These are phyloP conservation scores for Wickerhamiella azymoides DNA, from an alignment of 805 yeast species.

Conservation along the genomic window DNA sequence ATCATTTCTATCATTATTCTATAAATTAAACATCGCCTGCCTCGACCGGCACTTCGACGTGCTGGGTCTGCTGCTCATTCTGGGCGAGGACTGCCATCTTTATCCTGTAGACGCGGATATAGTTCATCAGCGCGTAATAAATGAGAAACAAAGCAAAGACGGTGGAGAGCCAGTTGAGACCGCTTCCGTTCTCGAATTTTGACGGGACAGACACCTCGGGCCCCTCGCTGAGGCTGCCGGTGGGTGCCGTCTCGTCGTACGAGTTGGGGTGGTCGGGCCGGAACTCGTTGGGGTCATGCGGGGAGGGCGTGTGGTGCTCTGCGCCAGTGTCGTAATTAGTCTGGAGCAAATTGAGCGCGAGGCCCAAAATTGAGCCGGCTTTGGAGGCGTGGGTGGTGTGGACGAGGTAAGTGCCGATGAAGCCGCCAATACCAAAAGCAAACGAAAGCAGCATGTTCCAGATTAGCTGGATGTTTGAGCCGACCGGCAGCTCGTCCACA, in stretches of 20 bases:
- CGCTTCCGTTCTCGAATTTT: not conserved
- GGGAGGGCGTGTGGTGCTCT: constrained; percentile 20
- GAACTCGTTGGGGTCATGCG: constrained; percentile 26
- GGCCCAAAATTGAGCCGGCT: constrained; percentile 85
- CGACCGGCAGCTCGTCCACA: constrained; percentile 92
- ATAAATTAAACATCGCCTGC: not conserved
- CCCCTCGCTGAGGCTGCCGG: constrained; percentile 2
- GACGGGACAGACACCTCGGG: not conserved
- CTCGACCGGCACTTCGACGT: not conserved
- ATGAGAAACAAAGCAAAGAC: constrained; percentile 1
- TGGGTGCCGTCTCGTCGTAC: constrained; percentile 28
- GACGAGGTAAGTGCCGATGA: constrained; percentile 71
- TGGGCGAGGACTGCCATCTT: constrained; percentile 3
- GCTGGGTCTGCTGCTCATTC: not conserved
- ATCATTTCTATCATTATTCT: not conserved
- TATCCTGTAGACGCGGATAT: constrained; percentile 3
- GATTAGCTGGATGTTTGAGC: constrained; percentile 69
- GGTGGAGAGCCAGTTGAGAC: not conserved
- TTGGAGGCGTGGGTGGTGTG: constrained; percentile 97
- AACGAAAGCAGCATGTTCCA: constrained; percentile 85
- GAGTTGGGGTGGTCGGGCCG: constrained; percentile 48
- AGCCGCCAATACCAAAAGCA: constrained; percentile 91
- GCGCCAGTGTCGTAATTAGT: constrained; percentile 46
- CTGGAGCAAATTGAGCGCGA: constrained; percentile 70
- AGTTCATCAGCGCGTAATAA: constrained; percentile 1